Base-by-base conservation (phyloP, 331 rosid species). In the Pyracantha coccinea region DNA sequence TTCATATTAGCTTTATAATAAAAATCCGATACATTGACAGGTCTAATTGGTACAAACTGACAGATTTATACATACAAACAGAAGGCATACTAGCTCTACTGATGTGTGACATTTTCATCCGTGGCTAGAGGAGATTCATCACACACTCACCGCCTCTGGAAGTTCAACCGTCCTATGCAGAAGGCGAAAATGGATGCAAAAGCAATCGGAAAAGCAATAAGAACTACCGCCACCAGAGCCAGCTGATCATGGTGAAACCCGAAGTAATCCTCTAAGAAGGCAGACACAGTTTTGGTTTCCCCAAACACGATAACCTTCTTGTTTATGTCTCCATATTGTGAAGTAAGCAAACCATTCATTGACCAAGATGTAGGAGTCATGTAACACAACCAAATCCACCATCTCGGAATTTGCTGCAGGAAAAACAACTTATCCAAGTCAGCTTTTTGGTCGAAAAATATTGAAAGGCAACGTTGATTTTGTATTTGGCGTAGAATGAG, bases 291-390 rank as follows among this genome's bases (percentile, higher is more conserved):
- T 78, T 59, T 70, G 13, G 38, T 53, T 52, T 78, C 75, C 4
- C 83, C 88, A 71, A 64, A 69, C 10, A 80, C 54, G 5, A 33
- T 23, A 21, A 84, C 33, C 64, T 70, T 61, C 77, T 73, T 64
- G 65, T 77, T 13, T 73, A 80, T 66, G 58, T 84, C 88, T 69
- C 85, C 88, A 66, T 80, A 84, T 81, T 84, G 88, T 52, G 85
- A 84, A 66, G 83, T 70, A 38, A 84, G 78, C 28, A 81, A 8
- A 12, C 83, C 81, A 4, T 78, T 71, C 20, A 74, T 55, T 2
- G 81, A 25, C 85, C 88, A 84, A 33, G 88, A 84, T 57, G 85
- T 25, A 24, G 85, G 79, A 70, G 66, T 74, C 38, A 69, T 32
- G 64, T 80, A 80, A 33, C 66, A 66, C 23, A 74, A 35, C 87